Evolutionary conservation across 2,329 filamentous ascomycete genomes (phyloP).

Genomic region (Sodiomyces alkalinus): DNA sequence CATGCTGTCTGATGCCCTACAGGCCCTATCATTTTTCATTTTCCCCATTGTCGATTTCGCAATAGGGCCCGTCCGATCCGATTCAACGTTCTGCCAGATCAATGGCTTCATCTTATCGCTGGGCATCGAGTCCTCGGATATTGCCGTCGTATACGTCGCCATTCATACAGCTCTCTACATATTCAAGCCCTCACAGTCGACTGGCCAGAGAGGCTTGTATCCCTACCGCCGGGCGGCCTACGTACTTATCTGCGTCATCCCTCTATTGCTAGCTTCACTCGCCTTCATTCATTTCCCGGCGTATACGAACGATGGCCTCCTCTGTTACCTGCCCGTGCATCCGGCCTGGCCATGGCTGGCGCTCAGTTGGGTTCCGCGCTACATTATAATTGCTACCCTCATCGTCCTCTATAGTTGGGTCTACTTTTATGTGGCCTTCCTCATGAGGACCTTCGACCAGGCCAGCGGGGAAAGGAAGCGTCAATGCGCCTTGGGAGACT

Average conservation of each 20-base stretch:
- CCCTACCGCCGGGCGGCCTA: slow-evolving; percentile 49
- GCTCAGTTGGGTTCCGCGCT: slow-evolving; percentile 60
- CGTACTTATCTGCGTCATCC: slow-evolving; percentile 37
- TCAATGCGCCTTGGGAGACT: too few relatives aligned
- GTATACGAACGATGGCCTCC: slow-evolving; percentile 49
- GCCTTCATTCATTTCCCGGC: slow-evolving; percentile 44
- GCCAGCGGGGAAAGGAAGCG: too few relatives aligned
- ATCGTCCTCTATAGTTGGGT: slow-evolving; percentile 50
- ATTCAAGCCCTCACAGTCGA: slow-evolving; percentile 34
- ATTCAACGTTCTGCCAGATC: slow-evolving; percentile 47
- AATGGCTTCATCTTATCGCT: slow-evolving; percentile 53
- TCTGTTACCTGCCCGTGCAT: slow-evolving; percentile 52
- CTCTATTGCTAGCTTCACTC: slow-evolving; percentile 42
- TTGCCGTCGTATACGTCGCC: slow-evolving; percentile 57
- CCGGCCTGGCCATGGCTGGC: slow-evolving; percentile 55
- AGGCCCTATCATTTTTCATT: slow-evolving; percentile 52
- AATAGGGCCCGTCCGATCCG: slow-evolving; percentile 30
- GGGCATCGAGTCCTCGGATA: slow-evolving; percentile 56
- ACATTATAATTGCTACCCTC: slow-evolving; percentile 50
- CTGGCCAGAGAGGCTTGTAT: slow-evolving; percentile 49
- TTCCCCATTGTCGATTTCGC: slow-evolving; percentile 45
- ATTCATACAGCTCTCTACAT: slow-evolving; percentile 60
- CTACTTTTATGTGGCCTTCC: slow-evolving; percentile 48
- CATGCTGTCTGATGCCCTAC: slow-evolving; percentile 57
- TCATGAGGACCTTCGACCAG: slow-evolving; percentile 24